These are phyloP conservation scores for Dioscorea alata DNA, from an alignment of 106 monocot species.

Conservation along the genomic window DNA sequence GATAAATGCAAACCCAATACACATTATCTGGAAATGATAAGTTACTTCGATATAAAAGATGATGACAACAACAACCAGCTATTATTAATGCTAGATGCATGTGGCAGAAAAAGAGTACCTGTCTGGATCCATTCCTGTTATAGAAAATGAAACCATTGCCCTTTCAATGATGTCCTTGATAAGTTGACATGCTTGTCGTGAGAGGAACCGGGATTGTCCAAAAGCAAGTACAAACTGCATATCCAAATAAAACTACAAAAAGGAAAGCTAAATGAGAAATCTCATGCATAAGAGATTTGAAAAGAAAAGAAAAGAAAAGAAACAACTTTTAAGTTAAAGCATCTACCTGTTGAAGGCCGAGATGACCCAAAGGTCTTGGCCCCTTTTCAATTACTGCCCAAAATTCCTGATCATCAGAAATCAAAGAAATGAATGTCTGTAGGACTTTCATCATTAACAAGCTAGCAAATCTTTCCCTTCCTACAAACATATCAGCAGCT, in stretches of 20 bases:
- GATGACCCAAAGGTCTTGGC: conserved; percentile 61
- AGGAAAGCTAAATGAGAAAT: background rate
- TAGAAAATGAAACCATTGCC: conserved; percentile 79
- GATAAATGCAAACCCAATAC: background rate
- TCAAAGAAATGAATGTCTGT: conserved; percentile 82
- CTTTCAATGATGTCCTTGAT: conserved; percentile 74
- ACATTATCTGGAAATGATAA: background rate
- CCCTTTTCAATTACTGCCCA: conserved; percentile 96
- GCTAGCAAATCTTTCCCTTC: conserved; percentile 91
- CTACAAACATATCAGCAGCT: conserved; percentile 84
- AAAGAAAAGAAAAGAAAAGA: background rate
- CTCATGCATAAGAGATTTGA: background rate
- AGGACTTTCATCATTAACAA: conserved; percentile 85
- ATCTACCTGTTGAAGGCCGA: conserved; percentile 82
- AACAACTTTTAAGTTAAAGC: background rate
- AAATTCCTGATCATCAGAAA: conserved; percentile 82
- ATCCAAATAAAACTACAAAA: conserved; percentile 87
- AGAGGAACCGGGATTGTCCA: conserved; percentile 79
- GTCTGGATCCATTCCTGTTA: conserved; percentile 76
- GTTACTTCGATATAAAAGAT: background rate
- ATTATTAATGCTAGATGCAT: background rate
- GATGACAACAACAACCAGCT: background rate
- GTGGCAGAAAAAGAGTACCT: conserved; percentile 26
- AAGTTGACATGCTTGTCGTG: conserved; percentile 76
- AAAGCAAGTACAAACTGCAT: conserved; percentile 88